A percentile compares a stretch with the other conserved stretches of the same genome.
Evolutionary conservation across 768 basidiomycete species (phyloP).

Genomic region (Ramaria rubella): DNA sequence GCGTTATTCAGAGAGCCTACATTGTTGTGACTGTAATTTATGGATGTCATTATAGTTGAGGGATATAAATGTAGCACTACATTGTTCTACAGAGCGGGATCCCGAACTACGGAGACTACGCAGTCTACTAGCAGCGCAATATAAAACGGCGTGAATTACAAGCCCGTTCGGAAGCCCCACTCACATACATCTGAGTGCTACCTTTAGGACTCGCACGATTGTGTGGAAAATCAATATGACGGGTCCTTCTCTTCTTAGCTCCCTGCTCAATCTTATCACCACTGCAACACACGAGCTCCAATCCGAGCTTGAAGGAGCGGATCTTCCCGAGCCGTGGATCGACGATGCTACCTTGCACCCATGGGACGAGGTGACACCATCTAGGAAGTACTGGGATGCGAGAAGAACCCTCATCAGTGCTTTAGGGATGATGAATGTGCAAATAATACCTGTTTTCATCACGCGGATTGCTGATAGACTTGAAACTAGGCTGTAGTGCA

Average conservation of each 20-base stretch:
- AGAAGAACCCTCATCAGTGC: slow-evolving; percentile 3
- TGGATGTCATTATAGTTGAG: too few relatives aligned
- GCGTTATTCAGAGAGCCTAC: too few relatives aligned
- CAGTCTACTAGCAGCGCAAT: too few relatives aligned
- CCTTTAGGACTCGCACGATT: too few relatives aligned
- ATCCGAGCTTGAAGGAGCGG: slow-evolving; percentile 2
- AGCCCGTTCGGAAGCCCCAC: too few relatives aligned
- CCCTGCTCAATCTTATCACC: slow-evolving; percentile 2
- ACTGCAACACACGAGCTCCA: slow-evolving; percentile 1
- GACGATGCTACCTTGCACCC: not conserved
- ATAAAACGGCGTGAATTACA: too few relatives aligned
- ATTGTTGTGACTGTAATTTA: too few relatives aligned
- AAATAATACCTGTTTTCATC: not conserved
- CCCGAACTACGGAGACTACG: too few relatives aligned
- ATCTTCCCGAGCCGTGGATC: slow-evolving; percentile 8
- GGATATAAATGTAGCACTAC: too few relatives aligned
- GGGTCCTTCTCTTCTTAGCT: slow-evolving; percentile 1
- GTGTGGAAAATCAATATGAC: too few relatives aligned
- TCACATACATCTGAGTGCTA: too few relatives aligned
- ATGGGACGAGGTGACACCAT: slow-evolving; percentile 5
- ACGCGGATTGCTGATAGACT: not conserved
- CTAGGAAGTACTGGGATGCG: slow-evolving; percentile 7
- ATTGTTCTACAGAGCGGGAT: too few relatives aligned
- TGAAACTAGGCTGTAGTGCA: slow-evolving; percentile 8
- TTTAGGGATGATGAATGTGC: slow-evolving; percentile 4